Conservation (phyloP, 805 yeast genomes). For the Lachancea thermotolerans region DNA sequence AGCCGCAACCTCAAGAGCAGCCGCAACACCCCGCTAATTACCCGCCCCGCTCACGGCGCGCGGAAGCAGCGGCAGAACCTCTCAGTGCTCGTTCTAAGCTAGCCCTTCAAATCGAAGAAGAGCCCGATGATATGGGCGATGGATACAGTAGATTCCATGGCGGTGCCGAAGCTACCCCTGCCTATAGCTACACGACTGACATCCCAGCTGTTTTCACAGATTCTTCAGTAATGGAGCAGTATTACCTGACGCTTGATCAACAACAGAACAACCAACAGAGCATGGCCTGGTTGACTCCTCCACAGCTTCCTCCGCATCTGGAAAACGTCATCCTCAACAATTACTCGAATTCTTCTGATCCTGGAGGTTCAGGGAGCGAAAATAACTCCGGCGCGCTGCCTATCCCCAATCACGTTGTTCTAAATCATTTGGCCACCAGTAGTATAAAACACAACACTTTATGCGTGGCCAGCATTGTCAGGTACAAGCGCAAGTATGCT, state of each 20-base stretch:
- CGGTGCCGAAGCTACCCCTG: conserved; percentile 34
- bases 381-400: conserved; percentile 86
- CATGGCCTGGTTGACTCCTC: conserved; percentile 74
- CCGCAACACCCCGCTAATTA: conserved; percentile 1
- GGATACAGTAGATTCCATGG: conserved; percentile 75
- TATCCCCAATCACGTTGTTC: conserved; percentile 89
- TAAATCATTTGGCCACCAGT: conserved; percentile 93
- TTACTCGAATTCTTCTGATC: conserved; percentile 35
- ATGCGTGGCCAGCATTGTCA: conserved; percentile 86
- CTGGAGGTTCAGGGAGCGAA: conserved; percentile 35
- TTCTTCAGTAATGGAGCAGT: conserved; percentile 82
- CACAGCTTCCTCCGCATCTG: conserved; percentile 93
- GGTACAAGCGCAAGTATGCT: conserved; percentile 82
- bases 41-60: neutral
- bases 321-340: conserved; percentile 88
- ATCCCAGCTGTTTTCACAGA: conserved; percentile 82
- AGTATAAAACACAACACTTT: conserved; percentile 88
- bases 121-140: conserved; percentile 65
- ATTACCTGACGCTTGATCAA: conserved; percentile 68
- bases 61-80: conserved; percentile 10
- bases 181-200: conserved; percentile 46
- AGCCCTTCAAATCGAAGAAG: conserved; percentile 32
- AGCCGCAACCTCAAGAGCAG: neutral
- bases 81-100: conserved; percentile 46
- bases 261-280: conserved; percentile 53